Conservation (phyloP, 2,329 filamentous ascomycete genomes). For the Pyricularia sp. region DNA sequence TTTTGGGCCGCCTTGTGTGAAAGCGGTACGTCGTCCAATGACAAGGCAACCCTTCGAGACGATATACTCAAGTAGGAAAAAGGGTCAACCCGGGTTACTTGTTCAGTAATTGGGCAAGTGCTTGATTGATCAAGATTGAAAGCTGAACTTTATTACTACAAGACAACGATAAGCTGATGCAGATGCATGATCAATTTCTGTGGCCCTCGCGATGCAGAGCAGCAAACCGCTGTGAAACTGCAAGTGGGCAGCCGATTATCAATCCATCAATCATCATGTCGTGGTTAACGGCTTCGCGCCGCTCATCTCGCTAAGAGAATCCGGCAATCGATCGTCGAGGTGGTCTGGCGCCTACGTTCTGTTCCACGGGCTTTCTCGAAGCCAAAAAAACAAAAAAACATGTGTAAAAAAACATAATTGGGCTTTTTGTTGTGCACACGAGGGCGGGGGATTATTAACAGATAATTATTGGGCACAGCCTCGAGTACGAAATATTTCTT, state of each 20-base stretch:
- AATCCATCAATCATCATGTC: background rate
- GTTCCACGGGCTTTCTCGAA: background rate
- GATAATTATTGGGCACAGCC: background rate
- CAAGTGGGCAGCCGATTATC: background rate
- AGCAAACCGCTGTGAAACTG: background rate
- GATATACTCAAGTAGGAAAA: background rate
- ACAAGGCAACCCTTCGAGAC: background rate
- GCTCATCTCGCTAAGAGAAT: background rate
- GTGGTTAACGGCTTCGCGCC: background rate
- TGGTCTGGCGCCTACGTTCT: background rate
- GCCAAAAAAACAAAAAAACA: background rate
- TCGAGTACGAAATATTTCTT: no score
- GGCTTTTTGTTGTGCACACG: background rate
- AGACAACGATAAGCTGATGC: background rate
- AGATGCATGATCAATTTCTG: no score
- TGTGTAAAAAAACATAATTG: background rate
- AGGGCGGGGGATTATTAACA: background rate
- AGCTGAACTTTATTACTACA: background rate
- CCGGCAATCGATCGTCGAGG: background rate
- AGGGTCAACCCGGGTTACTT: background rate
- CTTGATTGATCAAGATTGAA: background rate
- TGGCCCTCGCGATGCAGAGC: background rate
- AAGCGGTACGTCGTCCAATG: background rate
- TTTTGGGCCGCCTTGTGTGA: background rate
- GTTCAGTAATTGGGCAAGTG: background rate